Conservation (phyloP, 257 asterid species). For the Fraxinus excelsior region DNA sequence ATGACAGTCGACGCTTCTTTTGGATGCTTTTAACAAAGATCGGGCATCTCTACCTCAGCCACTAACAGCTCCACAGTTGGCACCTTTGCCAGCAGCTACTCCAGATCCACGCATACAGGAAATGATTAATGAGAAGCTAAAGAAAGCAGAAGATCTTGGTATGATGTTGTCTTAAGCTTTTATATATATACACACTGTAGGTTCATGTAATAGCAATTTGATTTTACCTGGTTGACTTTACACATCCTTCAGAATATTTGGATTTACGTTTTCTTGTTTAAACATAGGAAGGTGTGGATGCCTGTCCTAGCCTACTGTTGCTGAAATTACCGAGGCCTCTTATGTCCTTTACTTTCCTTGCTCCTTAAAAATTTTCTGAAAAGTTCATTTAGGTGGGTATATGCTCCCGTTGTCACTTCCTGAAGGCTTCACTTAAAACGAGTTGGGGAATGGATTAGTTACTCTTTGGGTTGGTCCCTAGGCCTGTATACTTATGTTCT, state of each 20-base stretch:
- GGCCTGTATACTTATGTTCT: background rate
- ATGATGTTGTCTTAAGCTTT: slow-evolving; percentile 25
- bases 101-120: slow-evolving; percentile 91
- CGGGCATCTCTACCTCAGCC: slow-evolving; percentile 97
- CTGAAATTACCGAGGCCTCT: background rate
- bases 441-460: background rate
- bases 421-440: background rate
- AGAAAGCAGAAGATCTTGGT: slow-evolving; percentile 99
- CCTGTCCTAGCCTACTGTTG: background rate
- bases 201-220: background rate
- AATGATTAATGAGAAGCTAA: slow-evolving; percentile 91
- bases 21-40: slow-evolving; percentile 99
- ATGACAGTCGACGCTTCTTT: slow-evolving; percentile 82
- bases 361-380: background rate
- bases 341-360: background rate
- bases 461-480: background rate
- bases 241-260: background rate
- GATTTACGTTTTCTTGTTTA: background rate
- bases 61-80: slow-evolving; percentile 52
- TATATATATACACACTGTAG: background rate
- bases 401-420: background rate
- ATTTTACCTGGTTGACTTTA: background rate
- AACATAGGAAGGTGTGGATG: background rate
- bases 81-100: slow-evolving; percentile 69
- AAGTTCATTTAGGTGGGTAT: background rate